A percentile compares a stretch with the other conserved stretches of the same genome.
These are phyloP conservation scores for Rhododendron vialii DNA, from an alignment of 148 eudicot species.

Conservation along the genomic window DNA sequence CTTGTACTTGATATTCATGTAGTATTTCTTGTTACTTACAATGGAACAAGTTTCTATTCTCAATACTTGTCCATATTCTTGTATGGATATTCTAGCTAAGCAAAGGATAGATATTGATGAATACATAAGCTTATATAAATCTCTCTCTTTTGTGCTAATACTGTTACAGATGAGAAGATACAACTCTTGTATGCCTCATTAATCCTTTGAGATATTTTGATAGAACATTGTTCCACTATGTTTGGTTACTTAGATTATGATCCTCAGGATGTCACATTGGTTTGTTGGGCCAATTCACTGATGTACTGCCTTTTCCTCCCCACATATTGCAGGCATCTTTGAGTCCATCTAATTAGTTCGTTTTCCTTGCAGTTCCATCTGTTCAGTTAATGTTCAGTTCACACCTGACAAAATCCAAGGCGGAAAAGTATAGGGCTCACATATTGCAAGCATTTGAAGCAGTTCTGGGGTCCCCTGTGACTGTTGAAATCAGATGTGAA, in stretches of 20 bases:
- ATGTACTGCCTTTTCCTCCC: not conserved
- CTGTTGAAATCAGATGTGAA: slow-evolving; percentile 71
- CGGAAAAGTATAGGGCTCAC: slow-evolving; percentile 66
- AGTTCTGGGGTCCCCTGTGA: slow-evolving; percentile 78
- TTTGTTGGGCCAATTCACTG: not conserved
- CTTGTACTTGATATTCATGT: not conserved
- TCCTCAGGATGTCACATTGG: not conserved
- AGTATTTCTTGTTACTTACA: not conserved
- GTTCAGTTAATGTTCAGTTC: slow-evolving; percentile 74
- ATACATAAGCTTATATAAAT: not conserved
- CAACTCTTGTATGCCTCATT: not conserved
- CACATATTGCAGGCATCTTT: not conserved
- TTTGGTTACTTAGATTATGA: not conserved
- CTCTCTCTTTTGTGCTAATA: not conserved
- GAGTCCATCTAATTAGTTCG: not conserved
- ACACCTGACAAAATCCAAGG: slow-evolving; percentile 59
- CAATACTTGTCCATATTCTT: not conserved
- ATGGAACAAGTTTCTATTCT: not conserved
- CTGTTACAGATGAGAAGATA: not conserved
- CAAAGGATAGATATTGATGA: too few species aligned
- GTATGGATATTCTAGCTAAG: not conserved
- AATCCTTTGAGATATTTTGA: not conserved
- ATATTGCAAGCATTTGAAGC: slow-evolving; percentile 86
- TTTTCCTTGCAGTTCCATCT: slow-evolving; percentile 62
- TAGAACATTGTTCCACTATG: not conserved